These are phyloP conservation scores for Podospora pseudoanserina DNA, from an alignment of 495 filamentous ascomycete species.

Conservation along the genomic window DNA sequence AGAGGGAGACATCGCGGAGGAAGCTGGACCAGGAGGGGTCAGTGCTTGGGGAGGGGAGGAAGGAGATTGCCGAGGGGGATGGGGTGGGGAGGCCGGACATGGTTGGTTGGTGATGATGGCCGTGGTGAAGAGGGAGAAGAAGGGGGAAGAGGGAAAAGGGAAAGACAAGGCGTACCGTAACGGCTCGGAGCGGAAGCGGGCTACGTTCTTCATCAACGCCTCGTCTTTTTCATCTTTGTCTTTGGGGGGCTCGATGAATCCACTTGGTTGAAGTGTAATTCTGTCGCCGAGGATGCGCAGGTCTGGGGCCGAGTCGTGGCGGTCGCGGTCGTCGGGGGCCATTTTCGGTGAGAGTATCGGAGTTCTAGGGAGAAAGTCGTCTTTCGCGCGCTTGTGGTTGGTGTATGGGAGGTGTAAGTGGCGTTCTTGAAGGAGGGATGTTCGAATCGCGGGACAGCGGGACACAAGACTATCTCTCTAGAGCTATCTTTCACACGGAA, in stretches of 20 bases:
- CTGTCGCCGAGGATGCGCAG: conserved; percentile 76
- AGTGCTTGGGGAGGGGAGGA: conserved; percentile 17
- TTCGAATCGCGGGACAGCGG: neutral
- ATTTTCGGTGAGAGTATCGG: neutral
- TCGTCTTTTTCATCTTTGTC: conserved; percentile 54
- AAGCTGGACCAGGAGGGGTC: conserved; percentile 56
- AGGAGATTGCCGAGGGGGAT: conserved; percentile 20
- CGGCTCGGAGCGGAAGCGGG: conserved; percentile 63
- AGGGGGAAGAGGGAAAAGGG: neutral
- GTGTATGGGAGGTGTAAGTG: neutral
- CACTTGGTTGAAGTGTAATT: conserved; percentile 76
- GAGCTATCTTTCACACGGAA: neutral
- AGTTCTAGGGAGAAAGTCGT: neutral
- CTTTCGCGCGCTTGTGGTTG: neutral
- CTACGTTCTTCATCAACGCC: conserved; percentile 75
- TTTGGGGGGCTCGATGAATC: conserved; percentile 54
- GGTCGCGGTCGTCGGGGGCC: conserved; percentile 21
- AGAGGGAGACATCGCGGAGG: conserved; percentile 84
- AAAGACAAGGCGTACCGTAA: conserved; percentile 41
- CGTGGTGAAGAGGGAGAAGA: neutral
- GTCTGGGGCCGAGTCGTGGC: conserved; percentile 63
- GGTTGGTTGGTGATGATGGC: neutral
- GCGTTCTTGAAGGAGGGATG: too few species aligned
- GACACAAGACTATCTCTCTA: too few species aligned
- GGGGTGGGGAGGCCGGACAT: conserved; percentile 14